Evolutionary conservation across 2,329 filamentous ascomycete genomes (phyloP), one percentile per base, ranked within the genome.

Genomic region (Calonectria pseudoreteaudii): DNA sequence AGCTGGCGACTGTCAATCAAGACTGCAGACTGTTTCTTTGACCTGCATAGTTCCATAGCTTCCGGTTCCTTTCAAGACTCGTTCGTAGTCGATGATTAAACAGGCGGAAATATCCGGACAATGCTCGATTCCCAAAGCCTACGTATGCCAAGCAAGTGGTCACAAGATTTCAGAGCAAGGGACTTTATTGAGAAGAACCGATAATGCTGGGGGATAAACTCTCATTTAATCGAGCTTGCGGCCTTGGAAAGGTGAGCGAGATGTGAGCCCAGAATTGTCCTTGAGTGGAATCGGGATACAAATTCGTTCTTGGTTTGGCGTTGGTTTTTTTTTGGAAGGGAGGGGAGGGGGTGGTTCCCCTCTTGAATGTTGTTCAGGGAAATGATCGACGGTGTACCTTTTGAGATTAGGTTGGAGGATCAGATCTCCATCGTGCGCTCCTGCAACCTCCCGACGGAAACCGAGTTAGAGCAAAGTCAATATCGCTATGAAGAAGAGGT

Each of bases 371-470:
- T 62, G 30, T 67, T 50, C 36, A 14, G 56, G 67, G 53, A 52
- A 49, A 50, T 69, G 67, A 60, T 62, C 67, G 53, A 62, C 58
- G 18, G n/a, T 44, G 53, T 31, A 14, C 52, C 49, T 53, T 67
- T 26, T 44, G n/a, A 62, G 56, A 62, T 62, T 62, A 62, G 56
- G 56, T 62, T 62, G 36, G 56, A 41, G 34, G 56, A 62, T 62
- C 56, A 9, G 56, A 62, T 62, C 34, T 62, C 56, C 56, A 41
- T 62, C 23, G 36, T 26, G 23, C 56, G 38, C 56, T 62, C 56
- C 56, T 62, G 56, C 36, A 62, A 62, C 56, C 56, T 62, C 56
- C 56, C 56, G 56, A 62, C 34, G 56, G 56, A 62, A 23, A 34
- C 56, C 56, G 56, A 26, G 36, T 62, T 62, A 41, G 34, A 62